A percentile compares a stretch with the other conserved stretches of the same genome.
Conservation (phyloP, 148 eudicot genomes). For the Dianthus caryophyllus region DNA sequence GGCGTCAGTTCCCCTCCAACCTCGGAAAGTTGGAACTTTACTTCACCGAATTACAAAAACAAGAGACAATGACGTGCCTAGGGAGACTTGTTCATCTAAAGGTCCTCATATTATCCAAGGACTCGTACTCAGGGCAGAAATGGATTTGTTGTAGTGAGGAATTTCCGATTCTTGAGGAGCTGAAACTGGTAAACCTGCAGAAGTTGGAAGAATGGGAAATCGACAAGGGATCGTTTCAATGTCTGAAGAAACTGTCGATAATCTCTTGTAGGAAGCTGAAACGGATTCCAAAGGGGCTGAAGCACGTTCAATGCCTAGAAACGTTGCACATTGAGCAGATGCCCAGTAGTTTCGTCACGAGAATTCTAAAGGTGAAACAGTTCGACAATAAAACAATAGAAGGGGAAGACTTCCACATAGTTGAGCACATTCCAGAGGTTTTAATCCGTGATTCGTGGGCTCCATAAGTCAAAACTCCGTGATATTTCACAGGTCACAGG, state of each 20-base stretch:
- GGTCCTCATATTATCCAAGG: too few relatives aligned
- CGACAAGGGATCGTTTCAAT: conserved; percentile 11
- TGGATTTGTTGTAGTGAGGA: conserved; percentile 8
- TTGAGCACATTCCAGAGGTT: conserved; percentile 14
- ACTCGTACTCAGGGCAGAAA: conserved; percentile 19
- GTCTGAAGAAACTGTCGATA: too few relatives aligned
- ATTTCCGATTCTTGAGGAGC: conserved; percentile 24
- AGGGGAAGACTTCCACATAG: conserved; percentile 23
- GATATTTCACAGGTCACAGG: too few relatives aligned
- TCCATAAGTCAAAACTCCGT: too few relatives aligned
- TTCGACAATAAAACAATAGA: background rate
- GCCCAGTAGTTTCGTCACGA: conserved; percentile 20
- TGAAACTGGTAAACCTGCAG: background rate
- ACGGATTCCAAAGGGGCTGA: conserved; percentile 21
- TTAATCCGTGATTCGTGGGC: conserved; percentile 8
- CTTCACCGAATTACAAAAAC: conserved; percentile 3
- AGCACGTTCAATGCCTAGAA: conserved; percentile 11
- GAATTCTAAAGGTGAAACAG: background rate
- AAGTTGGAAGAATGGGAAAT: conserved; percentile 24
- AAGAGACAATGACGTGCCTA: conserved; percentile 13
- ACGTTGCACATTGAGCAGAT: conserved; percentile 18
- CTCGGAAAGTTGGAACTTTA: conserved; percentile 18
- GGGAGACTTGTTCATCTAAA: conserved; percentile 17
- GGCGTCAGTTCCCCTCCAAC: too few relatives aligned
- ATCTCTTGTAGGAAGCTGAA: conserved; percentile 1